Evolutionary conservation across 1,284 basidiomycete genomes (phyloP).

Genomic region (Sporisorium sorghi): DNA sequence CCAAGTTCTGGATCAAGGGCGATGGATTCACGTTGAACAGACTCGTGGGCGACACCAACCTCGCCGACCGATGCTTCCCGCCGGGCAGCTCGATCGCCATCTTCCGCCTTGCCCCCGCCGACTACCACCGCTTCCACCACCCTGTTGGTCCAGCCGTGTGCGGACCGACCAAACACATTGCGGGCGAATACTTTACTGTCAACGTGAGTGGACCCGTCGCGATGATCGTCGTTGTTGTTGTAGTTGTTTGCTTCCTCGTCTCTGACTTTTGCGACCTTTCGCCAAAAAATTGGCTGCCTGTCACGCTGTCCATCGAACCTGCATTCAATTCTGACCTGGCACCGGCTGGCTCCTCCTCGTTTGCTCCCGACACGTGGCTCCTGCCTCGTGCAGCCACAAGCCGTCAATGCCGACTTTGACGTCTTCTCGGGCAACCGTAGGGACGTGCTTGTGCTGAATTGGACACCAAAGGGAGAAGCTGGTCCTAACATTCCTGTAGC

Average conservation of each 20-base stretch:
- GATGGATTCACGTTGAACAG: constrained; percentile 86
- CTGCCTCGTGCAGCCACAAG: constrained; percentile 43
- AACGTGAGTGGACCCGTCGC: constrained; percentile 80
- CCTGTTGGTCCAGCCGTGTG: constrained; percentile 80
- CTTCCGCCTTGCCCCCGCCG: constrained; percentile 83
- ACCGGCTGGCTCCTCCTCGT: too few species aligned
- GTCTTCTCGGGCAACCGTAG: constrained; percentile 62
- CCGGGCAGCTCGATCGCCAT: constrained; percentile 73
- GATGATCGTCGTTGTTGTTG: constrained; percentile 46
- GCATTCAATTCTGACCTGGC: background rate
- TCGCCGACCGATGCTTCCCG: constrained; percentile 70
- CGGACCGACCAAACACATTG: constrained; percentile 72
- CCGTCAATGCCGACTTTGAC: constrained; percentile 61
- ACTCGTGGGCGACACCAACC: constrained; percentile 75
- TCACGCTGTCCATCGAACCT: background rate
- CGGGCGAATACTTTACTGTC: constrained; percentile 67
- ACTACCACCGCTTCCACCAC: constrained; percentile 95
- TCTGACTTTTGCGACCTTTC: constrained; percentile 9
- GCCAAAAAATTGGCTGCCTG: too few species aligned
- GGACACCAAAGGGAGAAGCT: constrained; percentile 39
- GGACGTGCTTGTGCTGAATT: constrained; percentile 52
- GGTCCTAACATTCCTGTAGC: constrained; percentile 30
- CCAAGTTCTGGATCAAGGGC: constrained; percentile 95
- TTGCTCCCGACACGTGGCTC: constrained; percentile 8
- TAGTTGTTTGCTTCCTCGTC: background rate